phyloP scores from a whole-genome alignment of 108 stramenopile genomes.

The Cyclotella choctawhatcheeana region DNA sequence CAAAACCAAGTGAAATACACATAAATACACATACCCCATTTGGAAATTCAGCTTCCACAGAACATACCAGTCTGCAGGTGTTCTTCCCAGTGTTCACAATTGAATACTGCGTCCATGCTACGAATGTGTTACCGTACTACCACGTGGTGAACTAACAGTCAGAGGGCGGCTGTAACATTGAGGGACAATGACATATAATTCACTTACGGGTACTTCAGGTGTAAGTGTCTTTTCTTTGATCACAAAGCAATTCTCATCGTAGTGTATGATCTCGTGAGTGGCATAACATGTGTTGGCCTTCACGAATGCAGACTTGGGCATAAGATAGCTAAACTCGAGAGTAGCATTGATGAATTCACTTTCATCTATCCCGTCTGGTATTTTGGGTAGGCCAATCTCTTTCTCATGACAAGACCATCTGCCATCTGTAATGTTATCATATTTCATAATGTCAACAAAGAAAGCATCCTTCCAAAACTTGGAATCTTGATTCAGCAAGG shows the following conservation, averaged over 20 bases:
- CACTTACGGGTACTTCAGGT: constrained; percentile 67
- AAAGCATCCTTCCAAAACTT: constrained; percentile 68
- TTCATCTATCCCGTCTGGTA: constrained; percentile 57
- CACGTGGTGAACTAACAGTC: constrained; percentile 5
- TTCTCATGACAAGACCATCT: constrained; percentile 66
- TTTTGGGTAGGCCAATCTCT: constrained; percentile 57
- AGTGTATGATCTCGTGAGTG: constrained; percentile 61
- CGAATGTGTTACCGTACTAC: constrained; percentile 71
- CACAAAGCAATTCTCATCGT: constrained; percentile 72
- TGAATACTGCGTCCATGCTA: constrained; percentile 77
- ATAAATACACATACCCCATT: constrained; percentile 68
- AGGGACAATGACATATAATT: neutral
- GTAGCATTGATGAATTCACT: constrained; percentile 62
- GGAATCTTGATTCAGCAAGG: constrained; percentile 61
- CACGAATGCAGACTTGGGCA: constrained; percentile 85
- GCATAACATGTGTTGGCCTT: constrained; percentile 77
- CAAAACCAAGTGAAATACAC: neutral
- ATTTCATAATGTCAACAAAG: constrained; percentile 60
- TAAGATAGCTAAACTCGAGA: constrained; percentile 58
- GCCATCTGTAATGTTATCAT: constrained; percentile 66
- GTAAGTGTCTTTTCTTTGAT: constrained; percentile 77
- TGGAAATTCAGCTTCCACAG: constrained; percentile 83
- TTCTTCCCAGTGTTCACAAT: constrained; percentile 75
- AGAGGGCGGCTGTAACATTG: neutral
- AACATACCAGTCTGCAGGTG: constrained; percentile 69